These are phyloP conservation scores for Tetradesmus lagerheimii DNA, from an alignment of 139 green algal genomes.

Conservation along the genomic window DNA sequence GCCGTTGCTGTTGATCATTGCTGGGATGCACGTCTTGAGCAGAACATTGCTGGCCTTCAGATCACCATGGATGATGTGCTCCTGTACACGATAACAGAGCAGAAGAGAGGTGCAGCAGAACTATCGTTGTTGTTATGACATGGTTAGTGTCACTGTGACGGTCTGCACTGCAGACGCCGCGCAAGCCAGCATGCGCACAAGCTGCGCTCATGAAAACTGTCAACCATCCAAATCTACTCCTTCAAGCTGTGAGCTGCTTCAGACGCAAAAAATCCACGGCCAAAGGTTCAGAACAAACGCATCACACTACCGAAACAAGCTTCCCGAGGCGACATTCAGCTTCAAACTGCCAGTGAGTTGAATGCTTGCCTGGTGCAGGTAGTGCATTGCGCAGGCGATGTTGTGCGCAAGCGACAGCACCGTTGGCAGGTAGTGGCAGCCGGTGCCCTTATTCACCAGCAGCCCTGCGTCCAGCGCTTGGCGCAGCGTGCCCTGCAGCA, in stretches of 20 bases:
- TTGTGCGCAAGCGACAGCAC: conserved; percentile 12
- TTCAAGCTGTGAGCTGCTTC: too few relatives aligned
- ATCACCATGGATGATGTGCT: not conserved
- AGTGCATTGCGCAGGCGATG: not conserved
- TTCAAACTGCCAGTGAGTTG: not conserved
- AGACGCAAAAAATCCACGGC: too few relatives aligned
- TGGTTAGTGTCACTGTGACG: too few relatives aligned
- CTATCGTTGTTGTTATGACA: too few relatives aligned
- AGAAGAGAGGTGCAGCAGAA: too few relatives aligned
- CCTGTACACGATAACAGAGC: not conserved
- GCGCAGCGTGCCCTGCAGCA: conserved; percentile 16
- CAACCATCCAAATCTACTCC: too few relatives aligned
- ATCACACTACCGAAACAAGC: too few relatives aligned
- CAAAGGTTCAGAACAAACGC: too few relatives aligned
- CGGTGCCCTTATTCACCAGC: not conserved
- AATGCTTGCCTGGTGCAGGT: conserved; percentile 13
- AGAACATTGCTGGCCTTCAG: conserved; percentile 6
- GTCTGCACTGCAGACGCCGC: too few relatives aligned
- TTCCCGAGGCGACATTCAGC: too few relatives aligned
- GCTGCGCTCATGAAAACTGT: too few relatives aligned
- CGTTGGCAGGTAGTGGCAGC: not conserved
- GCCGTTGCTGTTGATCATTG: not conserved
- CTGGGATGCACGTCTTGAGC: not conserved
- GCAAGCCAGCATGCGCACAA: too few relatives aligned
- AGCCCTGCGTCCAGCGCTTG: not conserved